phyloP scores from a whole-genome alignment of 2,329 filamentous ascomycete genomes.

The Calonectria hongkongensis region DNA sequence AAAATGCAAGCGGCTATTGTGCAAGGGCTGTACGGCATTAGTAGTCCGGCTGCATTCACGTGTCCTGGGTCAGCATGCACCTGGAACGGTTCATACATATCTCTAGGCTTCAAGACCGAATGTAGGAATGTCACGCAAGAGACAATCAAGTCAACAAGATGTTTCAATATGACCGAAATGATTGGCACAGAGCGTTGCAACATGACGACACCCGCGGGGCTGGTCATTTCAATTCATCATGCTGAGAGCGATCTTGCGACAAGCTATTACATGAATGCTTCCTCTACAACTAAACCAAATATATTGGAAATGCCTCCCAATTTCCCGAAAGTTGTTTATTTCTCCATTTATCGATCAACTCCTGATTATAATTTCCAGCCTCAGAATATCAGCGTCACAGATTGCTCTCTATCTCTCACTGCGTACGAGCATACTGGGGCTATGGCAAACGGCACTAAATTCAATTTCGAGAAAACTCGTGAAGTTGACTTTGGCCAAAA shows the following conservation, averaged over 20 bases:
- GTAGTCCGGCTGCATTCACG: conserved; percentile 14
- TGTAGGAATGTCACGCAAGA: conserved; percentile 34
- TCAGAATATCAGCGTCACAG: conserved; percentile 32
- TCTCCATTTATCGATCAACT: conserved; percentile 39
- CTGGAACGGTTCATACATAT: conserved; percentile 31
- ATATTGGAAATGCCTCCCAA: background rate
- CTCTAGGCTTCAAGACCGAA: conserved; percentile 34
- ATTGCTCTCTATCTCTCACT: conserved; percentile 24
- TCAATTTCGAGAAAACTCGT: conserved; percentile 4
- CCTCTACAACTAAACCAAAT: background rate
- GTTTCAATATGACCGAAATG: background rate
- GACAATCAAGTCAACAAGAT: conserved; percentile 22
- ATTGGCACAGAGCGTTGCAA: background rate
- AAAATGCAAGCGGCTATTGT: conserved; percentile 37
- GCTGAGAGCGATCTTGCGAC: conserved; percentile 2
- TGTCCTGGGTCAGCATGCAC: conserved; percentile 35
- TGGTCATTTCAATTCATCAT: conserved; percentile 21
- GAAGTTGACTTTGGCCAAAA: background rate
- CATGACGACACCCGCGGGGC: conserved; percentile 36
- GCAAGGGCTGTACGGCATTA: conserved; percentile 37
- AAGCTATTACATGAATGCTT: conserved; percentile 29
- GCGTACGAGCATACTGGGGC: conserved; percentile 30
- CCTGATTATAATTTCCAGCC: conserved; percentile 29
- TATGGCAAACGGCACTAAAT: conserved; percentile 35
- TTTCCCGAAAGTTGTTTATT: conserved; percentile 11